Percentiles rank a stretch among this genome's conserved stretches.
phyloP scores from a whole-genome alignment of 106 monocot genomes.

The Ottelia alismoides region DNA sequence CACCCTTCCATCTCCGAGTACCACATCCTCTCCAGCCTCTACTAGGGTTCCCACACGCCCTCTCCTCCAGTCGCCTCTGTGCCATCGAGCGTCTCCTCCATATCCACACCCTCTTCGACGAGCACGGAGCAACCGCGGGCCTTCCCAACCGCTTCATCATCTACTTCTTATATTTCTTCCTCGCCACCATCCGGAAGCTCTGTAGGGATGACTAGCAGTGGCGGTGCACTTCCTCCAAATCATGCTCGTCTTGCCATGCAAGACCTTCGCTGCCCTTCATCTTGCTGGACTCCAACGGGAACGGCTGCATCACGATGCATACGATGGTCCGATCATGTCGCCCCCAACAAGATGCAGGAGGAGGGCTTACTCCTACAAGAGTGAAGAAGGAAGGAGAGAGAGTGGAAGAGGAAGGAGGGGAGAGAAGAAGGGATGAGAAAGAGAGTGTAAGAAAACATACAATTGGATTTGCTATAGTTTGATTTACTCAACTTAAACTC shows the following conservation, averaged over 20 bases:
- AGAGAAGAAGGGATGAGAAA: no score
- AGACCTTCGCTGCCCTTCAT: no score
- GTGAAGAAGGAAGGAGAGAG: no score
- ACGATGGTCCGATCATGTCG: no score
- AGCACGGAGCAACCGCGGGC: slow-evolving; percentile 51
- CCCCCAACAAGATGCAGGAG: no score
- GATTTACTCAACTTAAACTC: no score
- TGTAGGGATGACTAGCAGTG: slow-evolving; percentile 79
- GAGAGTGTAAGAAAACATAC: no score
- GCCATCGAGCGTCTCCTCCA: slow-evolving; percentile 71
- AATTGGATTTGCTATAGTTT: no score
- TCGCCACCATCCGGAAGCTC: slow-evolving; percentile 43
- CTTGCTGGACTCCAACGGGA: no score
- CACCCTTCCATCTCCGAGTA: slow-evolving; percentile 43
- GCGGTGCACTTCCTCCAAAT: slow-evolving; percentile 75
- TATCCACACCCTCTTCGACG: slow-evolving; percentile 62
- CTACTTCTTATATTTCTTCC: slow-evolving; percentile 77
- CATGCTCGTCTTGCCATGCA: slow-evolving; percentile 33
- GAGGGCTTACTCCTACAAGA: no score
- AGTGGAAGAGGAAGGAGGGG: no score
- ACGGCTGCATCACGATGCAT: no score
- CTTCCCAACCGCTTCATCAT: slow-evolving; percentile 52
- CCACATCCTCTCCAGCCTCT: slow-evolving; percentile 61
- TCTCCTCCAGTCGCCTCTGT: slow-evolving; percentile 1
- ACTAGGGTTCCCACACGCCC: slow-evolving; percentile 43